These are phyloP conservation scores for Eucalyptus viminalis DNA, from an alignment of 345 rosid species.

Conservation along the genomic window DNA sequence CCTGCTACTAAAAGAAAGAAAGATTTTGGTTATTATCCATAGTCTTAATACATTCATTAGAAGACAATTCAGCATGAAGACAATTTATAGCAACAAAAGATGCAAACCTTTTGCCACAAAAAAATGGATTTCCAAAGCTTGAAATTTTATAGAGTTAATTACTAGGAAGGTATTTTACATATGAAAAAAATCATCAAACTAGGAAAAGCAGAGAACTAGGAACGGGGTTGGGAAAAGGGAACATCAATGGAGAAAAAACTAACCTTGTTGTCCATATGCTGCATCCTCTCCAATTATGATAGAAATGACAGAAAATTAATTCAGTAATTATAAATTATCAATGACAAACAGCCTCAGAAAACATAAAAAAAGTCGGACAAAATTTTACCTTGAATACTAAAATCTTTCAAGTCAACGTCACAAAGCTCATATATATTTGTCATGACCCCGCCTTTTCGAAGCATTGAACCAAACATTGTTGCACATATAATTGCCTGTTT, in stretches of 20 bases:
- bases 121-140: background rate
- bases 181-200: background rate
- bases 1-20: constrained; percentile 26
- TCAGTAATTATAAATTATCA: constrained; percentile 3
- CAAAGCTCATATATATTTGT: constrained; percentile 87
- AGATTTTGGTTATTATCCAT: background rate
- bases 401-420: constrained; percentile 93
- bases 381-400: constrained; percentile 73
- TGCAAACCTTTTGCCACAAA: background rate
- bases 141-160: background rate
- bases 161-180: background rate
- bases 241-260: background rate
- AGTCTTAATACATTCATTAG: background rate
- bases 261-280: constrained; percentile 90
- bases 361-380: background rate
- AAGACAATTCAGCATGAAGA: background rate
- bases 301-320: background rate
- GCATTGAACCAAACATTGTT: constrained; percentile 65
- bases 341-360: background rate
- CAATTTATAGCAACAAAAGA: background rate
- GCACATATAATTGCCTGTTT: constrained; percentile 96
- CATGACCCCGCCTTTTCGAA: constrained; percentile 80
- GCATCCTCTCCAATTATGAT: constrained; percentile 8
- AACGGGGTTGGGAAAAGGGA: background rate
- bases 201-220: background rate